These are phyloP conservation scores for Microbotryum silenes-acaulis DNA, from an alignment of 1,284 basidiomycete species.

Conservation along the genomic window DNA sequence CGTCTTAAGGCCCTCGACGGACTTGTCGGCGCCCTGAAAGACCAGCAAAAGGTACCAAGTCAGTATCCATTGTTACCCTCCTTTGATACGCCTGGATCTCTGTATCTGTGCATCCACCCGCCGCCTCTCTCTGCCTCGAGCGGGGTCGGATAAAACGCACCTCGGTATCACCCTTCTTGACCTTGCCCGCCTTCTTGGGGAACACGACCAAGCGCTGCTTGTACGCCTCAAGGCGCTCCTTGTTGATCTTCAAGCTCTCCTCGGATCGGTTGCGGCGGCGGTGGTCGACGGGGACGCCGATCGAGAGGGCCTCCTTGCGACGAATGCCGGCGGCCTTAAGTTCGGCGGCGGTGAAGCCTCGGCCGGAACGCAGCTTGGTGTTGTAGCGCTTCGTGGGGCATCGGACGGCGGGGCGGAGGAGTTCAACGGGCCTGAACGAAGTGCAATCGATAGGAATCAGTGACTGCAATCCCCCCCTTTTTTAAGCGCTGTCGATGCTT, in stretches of 20 bases:
- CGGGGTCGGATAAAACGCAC: conserved; percentile 48
- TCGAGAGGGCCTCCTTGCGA: conserved; percentile 83
- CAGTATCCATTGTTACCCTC: not conserved
- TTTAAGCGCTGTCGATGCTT: too few species aligned
- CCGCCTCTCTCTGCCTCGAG: conserved; percentile 4
- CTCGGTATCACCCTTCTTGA: conserved; percentile 87
- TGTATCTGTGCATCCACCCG: too few species aligned
- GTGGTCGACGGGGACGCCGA: conserved; percentile 96
- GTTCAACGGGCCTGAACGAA: conserved; percentile 59
- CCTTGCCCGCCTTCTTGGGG: conserved; percentile 84
- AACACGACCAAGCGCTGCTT: conserved; percentile 71
- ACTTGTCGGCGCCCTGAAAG: conserved; percentile 71
- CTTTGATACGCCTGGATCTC: too few species aligned
- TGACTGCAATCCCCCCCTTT: too few species aligned
- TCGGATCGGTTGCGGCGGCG: conserved; percentile 90
- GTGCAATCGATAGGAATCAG: too few species aligned
- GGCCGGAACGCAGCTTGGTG: conserved; percentile 92
- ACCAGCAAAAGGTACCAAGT: conserved; percentile 2
- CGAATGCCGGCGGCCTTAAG: conserved; percentile 94
- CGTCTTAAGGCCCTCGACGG: conserved; percentile 65
- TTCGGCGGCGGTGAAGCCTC: conserved; percentile 92
- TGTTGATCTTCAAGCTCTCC: conserved; percentile 93
- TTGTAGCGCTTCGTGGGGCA: conserved; percentile 98
- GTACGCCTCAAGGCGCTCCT: conserved; percentile 92
- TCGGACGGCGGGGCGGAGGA: conserved; percentile 94